Base-by-base conservation (phyloP, 192 early-diverging fungal genomes). In the Linnemannia hyalina region DNA sequence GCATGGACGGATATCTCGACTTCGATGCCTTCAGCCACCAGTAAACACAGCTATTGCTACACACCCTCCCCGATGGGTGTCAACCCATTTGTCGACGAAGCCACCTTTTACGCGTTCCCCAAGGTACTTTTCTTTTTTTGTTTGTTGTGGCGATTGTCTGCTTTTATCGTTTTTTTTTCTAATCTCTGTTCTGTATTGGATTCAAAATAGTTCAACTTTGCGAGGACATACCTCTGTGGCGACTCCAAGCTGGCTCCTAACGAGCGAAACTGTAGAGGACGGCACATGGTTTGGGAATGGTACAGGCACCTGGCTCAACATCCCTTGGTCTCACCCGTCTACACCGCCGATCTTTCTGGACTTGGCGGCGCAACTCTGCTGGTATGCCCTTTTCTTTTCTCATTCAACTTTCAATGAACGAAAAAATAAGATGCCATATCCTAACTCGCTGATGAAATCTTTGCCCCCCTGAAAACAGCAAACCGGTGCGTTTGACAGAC, bases 1-100 rank as follows among this genome's bases (percentile, higher is more conserved):
- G 60, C 79, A 15, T 86, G 84, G 84, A 86, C 84, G 18, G 84
- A 86, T 35, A 86, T 86, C 44, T 78, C 84, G 4, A 78, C 84
- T 0, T 80, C 84, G 20, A 81, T 86, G 84, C 84, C 84, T 0
- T 74, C 84, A 23, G 78, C 84, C 6, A 70, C 52, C 13, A 77
- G 65, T 41, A 29, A 6, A 13, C 75, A 86, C 32, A 70, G 63
- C 26, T 86, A 81, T 35, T 86, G 84, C 65, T 86, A 85, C n/a
- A 76, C 74, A 68, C 83, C 83, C 6, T 80, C 77, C 9, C 75
- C 83, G 10, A 85, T 85, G 78, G 83, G 78, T 7, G 82, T 85
- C 4, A 85, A 80, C 35, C 82, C 82, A 0, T 85, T 85, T 68
- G 26, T 35, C 20, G 70, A 71, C 29, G 69, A 80, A 65, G 29